Percentiles rank a stretch among this genome's conserved stretches.
Evolutionary conservation across 108 stramenopile genomes (phyloP).

Genomic region (Skeletonema grethae): DNA sequence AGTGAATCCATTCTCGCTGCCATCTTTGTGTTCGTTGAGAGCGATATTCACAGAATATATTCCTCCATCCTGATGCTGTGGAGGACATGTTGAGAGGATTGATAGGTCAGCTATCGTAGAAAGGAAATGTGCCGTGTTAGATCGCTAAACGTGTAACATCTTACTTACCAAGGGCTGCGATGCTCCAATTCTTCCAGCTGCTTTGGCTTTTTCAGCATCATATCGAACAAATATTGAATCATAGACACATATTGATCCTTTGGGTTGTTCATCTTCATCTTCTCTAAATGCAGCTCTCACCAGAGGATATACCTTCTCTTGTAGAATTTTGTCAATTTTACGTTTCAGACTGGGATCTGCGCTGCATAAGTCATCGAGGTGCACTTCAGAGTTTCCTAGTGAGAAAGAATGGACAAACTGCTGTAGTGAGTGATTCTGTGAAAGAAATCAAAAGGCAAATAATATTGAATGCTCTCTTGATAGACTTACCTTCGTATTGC

Average conservation of each 20-base stretch:
- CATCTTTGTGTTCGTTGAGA: conserved; percentile 49
- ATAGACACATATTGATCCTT: conserved; percentile 55
- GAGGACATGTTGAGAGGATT: too few species aligned
- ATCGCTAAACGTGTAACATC: too few species aligned
- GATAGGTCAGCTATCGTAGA: too few species aligned
- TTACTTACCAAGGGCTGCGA: conserved; percentile 52
- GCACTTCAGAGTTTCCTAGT: conserved; percentile 37
- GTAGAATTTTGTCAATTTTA: conserved; percentile 34
- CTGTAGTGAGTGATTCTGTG: too few species aligned
- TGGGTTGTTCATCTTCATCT: conserved; percentile 17
- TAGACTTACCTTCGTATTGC: conserved; percentile 30
- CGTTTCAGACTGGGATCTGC: conserved; percentile 28
- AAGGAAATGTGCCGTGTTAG: too few species aligned
- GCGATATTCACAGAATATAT: conserved; percentile 66
- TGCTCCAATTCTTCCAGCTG: conserved; percentile 38
- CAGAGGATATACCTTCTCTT: conserved; percentile 56
- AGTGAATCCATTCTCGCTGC: conserved; percentile 38
- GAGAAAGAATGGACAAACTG: too few species aligned
- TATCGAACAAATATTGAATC: conserved; percentile 76
- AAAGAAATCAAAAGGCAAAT: too few species aligned
- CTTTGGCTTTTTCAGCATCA: conserved; percentile 59
- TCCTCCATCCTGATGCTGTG: conserved; percentile 64
- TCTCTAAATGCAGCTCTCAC: conserved; percentile 53
- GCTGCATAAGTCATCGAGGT: conserved; percentile 40
- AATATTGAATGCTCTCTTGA: too few species aligned